Conservation (phyloP, 2,329 filamentous ascomycete genomes). For the Penicillium sp. region DNA sequence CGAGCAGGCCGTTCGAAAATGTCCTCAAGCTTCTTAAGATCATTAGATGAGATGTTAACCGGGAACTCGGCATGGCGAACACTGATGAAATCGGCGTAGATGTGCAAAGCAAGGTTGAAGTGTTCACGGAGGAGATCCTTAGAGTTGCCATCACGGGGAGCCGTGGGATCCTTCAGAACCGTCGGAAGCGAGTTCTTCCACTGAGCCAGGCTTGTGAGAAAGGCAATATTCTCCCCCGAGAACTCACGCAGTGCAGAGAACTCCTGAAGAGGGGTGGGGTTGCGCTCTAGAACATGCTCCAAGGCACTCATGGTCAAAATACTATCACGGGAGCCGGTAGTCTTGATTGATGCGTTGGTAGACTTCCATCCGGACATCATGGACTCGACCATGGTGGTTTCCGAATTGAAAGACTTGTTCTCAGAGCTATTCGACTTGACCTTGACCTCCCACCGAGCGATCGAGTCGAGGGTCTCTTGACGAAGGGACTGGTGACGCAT, state of each 20-base stretch:
- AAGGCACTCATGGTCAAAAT: constrained; percentile 65
- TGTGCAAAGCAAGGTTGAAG: constrained; percentile 62
- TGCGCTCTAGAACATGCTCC: constrained; percentile 60
- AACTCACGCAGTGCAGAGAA: constrained; percentile 70
- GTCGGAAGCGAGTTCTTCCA: constrained; percentile 54
- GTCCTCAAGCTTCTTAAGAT: constrained; percentile 58
- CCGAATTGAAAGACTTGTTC: constrained; percentile 33
- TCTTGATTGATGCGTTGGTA: constrained; percentile 21
- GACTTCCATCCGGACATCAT: constrained; percentile 34
- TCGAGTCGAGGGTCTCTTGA: constrained; percentile 41
- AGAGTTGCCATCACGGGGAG: constrained; percentile 11
- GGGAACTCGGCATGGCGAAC: constrained; percentile 66
- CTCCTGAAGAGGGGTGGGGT: constrained; percentile 61
- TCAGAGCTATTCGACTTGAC: constrained; percentile 31
- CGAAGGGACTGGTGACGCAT: constrained; percentile 40
- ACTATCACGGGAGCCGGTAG: constrained; percentile 46
- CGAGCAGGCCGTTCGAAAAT: constrained; percentile 61
- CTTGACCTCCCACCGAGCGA: constrained; percentile 45
- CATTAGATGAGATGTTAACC: constrained; percentile 65
- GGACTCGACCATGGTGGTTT: constrained; percentile 36
- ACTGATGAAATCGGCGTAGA: constrained; percentile 66
- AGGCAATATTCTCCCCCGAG: constrained; percentile 72
- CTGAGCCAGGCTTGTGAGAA: constrained; percentile 60
- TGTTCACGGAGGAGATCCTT: constrained; percentile 36
- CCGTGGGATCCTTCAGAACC: constrained; percentile 26